Percentiles rank a stretch among this genome's conserved stretches.
These are phyloP conservation scores for Chaetoceros muelleri DNA, from an alignment of 108 stramenopile species.

Conservation along the genomic window DNA sequence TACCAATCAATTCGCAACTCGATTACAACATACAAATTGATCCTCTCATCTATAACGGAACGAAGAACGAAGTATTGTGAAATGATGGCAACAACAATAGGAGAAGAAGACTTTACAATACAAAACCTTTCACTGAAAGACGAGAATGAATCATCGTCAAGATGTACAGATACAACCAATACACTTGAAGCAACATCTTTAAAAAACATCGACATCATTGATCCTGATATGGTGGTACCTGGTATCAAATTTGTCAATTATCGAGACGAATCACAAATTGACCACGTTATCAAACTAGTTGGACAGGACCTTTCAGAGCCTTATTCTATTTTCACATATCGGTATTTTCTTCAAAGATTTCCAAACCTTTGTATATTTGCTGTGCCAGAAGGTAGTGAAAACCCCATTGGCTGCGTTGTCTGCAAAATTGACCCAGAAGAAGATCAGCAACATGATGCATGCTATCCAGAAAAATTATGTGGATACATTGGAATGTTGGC, in stretches of 20 bases:
- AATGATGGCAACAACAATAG: too few relatives aligned
- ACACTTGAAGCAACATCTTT: too few relatives aligned
- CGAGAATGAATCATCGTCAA: too few relatives aligned
- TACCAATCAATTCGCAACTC: too few relatives aligned
- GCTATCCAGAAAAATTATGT: background rate
- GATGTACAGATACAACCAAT: too few relatives aligned
- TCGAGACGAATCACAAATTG: constrained; percentile 63
- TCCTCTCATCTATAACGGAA: too few relatives aligned
- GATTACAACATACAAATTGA: too few relatives aligned
- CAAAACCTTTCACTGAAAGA: too few relatives aligned
- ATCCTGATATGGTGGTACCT: background rate
- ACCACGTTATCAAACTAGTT: constrained; percentile 66
- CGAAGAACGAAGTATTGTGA: too few relatives aligned
- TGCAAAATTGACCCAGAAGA: constrained; percentile 71
- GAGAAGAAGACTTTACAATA: too few relatives aligned
- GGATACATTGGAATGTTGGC: constrained; percentile 83
- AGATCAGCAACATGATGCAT: constrained; percentile 1
- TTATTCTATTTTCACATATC: constrained; percentile 84
- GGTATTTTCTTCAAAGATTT: constrained; percentile 77
- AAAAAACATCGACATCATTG: too few relatives aligned
- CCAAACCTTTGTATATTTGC: constrained; percentile 80
- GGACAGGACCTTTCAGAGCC: constrained; percentile 76
- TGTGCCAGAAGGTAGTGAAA: constrained; percentile 23
- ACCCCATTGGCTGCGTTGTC: constrained; percentile 80
- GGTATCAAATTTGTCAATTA: constrained; percentile 71